Conservation (phyloP, 2,329 filamentous ascomycete genomes). For the Nakataea oryzae region DNA sequence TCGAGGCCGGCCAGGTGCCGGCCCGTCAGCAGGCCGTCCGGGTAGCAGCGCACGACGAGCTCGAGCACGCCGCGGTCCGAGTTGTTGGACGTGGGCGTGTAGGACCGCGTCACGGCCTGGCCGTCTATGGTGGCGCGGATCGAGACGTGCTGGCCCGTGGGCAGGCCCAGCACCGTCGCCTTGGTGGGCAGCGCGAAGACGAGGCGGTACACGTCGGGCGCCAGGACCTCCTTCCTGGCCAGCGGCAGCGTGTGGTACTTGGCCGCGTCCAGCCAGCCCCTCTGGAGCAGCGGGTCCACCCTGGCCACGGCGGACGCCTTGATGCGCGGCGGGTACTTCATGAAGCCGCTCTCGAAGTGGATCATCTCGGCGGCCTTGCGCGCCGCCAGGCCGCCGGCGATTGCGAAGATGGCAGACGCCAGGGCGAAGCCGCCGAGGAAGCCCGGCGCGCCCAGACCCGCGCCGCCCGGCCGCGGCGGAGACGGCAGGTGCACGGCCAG, state of each 20-base stretch:
- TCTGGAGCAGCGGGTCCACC: constrained; percentile 24
- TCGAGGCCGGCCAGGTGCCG: constrained; percentile 34
- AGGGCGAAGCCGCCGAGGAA: constrained; percentile 26
- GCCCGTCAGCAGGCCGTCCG: constrained; percentile 37
- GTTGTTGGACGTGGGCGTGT: constrained; percentile 43
- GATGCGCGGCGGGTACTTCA: constrained; percentile 24
- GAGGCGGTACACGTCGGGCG: constrained; percentile 33
- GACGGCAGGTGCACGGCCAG: constrained; percentile 6
- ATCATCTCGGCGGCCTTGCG: constrained; percentile 20
- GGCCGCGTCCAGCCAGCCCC: constrained; percentile 38
- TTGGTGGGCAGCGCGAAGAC: constrained; percentile 35
- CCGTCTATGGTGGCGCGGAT: constrained; percentile 36
- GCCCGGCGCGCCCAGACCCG: constrained; percentile 11
- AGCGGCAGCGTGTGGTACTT: constrained; percentile 36
- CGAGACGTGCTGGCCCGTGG: constrained; percentile 45
- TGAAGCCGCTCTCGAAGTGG: constrained; percentile 19
- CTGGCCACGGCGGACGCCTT: constrained; percentile 26
- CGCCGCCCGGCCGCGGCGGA: constrained; percentile 3
- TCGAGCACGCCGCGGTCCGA: constrained; percentile 35
- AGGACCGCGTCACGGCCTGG: constrained; percentile 36
- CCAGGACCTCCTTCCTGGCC: constrained; percentile 23
- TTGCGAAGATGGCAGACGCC: constrained; percentile 20
- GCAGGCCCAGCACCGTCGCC: constrained; percentile 37
- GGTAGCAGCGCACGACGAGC: constrained; percentile 40
- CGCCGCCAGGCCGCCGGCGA: constrained; percentile 18